Conservation (phyloP, 495 filamentous ascomycete genomes). For the Lepidopterella palustris region DNA sequence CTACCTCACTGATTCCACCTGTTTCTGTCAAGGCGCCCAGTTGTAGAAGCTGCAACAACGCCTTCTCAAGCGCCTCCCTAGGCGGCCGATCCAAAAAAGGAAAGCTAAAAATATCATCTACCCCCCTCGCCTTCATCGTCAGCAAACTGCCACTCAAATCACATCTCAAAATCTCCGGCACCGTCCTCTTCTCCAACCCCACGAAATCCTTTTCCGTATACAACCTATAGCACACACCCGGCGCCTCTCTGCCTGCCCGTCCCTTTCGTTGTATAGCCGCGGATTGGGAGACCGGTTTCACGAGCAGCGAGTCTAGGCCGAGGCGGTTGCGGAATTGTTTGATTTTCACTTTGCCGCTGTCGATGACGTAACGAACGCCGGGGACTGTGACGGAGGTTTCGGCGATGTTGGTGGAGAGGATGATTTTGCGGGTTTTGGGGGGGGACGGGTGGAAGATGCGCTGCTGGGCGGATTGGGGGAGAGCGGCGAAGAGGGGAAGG, state of each 20-base stretch:
- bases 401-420: constrained; percentile 93
- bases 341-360: constrained; percentile 89
- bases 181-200: constrained; percentile 61
- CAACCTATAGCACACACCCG: constrained; percentile 82
- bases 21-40: constrained; percentile 68
- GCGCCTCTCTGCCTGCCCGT: constrained; percentile 86
- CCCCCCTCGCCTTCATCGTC: constrained; percentile 88
- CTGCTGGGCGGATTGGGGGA: constrained; percentile 74
- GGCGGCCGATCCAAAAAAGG: constrained; percentile 79
- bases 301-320: constrained; percentile 83
- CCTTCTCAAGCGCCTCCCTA: constrained; percentile 71
- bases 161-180: constrained; percentile 84
- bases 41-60: constrained; percentile 68
- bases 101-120: constrained; percentile 75
- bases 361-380: constrained; percentile 84
- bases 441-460: constrained; percentile 74
- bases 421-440: constrained; percentile 73
- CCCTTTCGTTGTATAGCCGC: constrained; percentile 88
- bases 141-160: constrained; percentile 82
- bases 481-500: constrained; percentile 66
- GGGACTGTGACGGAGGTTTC: constrained; percentile 96
- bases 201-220: constrained; percentile 80
- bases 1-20: constrained; percentile 67
- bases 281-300: constrained; percentile 87
- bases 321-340: constrained; percentile 83